A percentile compares a stretch with the other conserved stretches of the same genome.
Conservation (phyloP, 352 stramenopile species). For the Thalassiosira exigua region DNA sequence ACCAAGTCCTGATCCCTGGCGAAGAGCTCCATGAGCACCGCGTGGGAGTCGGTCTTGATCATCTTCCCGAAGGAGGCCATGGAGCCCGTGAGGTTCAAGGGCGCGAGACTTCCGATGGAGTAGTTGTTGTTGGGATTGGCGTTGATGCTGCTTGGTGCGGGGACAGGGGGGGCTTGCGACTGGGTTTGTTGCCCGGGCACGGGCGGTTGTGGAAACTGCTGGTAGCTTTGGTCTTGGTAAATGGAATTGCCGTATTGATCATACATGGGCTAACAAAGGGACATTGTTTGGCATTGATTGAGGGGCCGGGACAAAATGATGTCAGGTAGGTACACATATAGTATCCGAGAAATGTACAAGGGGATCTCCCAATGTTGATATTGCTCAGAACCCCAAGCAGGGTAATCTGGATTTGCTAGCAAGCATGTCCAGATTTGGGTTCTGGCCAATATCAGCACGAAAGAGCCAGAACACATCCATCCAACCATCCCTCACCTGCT, state of each 20-base stretch:
- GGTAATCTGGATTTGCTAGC: too few species aligned
- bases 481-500: too few species aligned
- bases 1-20: conserved; percentile 85
- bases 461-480: too few species aligned
- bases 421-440: too few species aligned
- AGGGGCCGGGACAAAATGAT: conserved; percentile 5
- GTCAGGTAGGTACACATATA: not conserved
- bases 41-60: conserved; percentile 85
- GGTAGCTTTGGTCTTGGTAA: conserved; percentile 36
- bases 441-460: too few species aligned
- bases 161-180: conserved; percentile 8
- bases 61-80: conserved; percentile 52
- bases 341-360: not conserved
- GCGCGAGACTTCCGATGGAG: conserved; percentile 68
- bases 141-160: conserved; percentile 3
- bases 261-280: conserved; percentile 18
- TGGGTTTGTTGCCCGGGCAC: conserved; percentile 45
- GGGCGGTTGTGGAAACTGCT: conserved; percentile 18
- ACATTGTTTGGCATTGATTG: not conserved
- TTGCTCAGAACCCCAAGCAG: too few species aligned
- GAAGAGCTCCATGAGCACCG: conserved; percentile 86
- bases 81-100: conserved; percentile 33
- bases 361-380: too few species aligned
- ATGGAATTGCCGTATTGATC: conserved; percentile 51
- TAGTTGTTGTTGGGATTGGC: conserved; percentile 45